Evolutionary conservation across 2,329 filamentous ascomycete species (phyloP), one percentile per base, ranked within the genome.

Genomic region (Cladophialophora psammophila): DNA sequence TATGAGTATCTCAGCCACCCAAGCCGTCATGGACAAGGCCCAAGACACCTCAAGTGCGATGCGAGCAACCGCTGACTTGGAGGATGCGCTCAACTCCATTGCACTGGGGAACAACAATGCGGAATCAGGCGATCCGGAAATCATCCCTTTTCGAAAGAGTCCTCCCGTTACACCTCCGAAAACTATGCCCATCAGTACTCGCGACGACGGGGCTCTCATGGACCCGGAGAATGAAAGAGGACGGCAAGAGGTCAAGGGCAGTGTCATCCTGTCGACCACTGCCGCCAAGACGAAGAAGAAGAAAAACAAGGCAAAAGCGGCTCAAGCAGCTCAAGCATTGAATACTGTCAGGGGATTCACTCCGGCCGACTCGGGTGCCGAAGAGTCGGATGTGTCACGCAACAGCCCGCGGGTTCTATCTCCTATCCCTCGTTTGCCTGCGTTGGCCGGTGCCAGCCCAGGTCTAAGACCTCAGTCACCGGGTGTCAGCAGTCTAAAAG

Each of bases 401-500:
- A 72, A 76, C 57, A 81, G 78, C 53, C 65, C 72, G 9, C 73
- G 75, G 59, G 71, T 74, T 2, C 71, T 75, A 48, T 78, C 76
- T 60, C 75, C 72, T 36, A 66, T 66, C 15, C 69, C 76, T 18
- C 75, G 73, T 64, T 67, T 76, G 18, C 73, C 70, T 31, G 64
- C 71, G 12, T 70, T 75, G 55, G 72, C 73, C 6, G 75, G 73
- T 32, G 74, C 74, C 69, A 85, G 83, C 67, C 82, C 83, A n/a
- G 78, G 80, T 31, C 76, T 84, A 40, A 80, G 84, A 67, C 82
- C 86, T 6, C 78, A 80, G 0, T 84, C 83, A 52, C 90, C 90
- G 67, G 93, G 93, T 56, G 93, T 97, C 73, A 91, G 92, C 75
- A 91, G 90, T 73, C 82, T 97, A 74, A 93, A 93, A 76, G 84